Evolutionary conservation across 108 stramenopile genomes (phyloP).

Genomic region (Cyclotella sp.): DNA sequence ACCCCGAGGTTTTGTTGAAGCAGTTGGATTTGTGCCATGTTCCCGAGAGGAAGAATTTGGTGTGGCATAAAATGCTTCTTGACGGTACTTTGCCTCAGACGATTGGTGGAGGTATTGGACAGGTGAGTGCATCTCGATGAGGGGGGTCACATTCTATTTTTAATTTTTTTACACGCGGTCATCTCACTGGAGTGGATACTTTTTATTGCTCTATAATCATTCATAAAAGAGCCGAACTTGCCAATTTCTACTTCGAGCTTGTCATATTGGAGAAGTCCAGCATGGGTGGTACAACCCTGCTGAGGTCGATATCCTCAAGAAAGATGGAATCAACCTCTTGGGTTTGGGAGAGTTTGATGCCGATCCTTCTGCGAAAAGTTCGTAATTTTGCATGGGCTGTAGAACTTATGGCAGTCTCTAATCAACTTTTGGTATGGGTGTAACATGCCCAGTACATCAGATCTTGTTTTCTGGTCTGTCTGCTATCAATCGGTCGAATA

Average conservation of each 20-base stretch:
- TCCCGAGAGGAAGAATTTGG: constrained; percentile 31
- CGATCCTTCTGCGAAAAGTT: constrained; percentile 24
- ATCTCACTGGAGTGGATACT: no score
- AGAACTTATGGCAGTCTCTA: no score
- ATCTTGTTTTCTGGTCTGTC: no score
- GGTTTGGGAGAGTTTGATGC: constrained; percentile 51
- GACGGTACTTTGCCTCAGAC: constrained; percentile 59
- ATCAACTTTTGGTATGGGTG: no score
- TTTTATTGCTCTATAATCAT: no score
- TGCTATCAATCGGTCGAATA: no score
- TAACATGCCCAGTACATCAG: no score
- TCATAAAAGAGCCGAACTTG: no score
- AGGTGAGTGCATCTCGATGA: constrained; percentile 36
- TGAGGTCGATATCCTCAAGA: constrained; percentile 51
- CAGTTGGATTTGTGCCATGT: no score
- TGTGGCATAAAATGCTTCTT: constrained; percentile 53
- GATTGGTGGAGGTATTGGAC: constrained; percentile 60
- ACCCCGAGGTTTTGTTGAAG: no score
- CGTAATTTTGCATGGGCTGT: not conserved
- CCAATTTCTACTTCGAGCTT: constrained; percentile 44
- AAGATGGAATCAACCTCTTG: constrained; percentile 38
- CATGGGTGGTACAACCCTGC: constrained; percentile 62
- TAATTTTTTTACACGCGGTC: no score
- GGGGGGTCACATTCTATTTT: not conserved
- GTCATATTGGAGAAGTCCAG: constrained; percentile 63